Conservation (phyloP, 2,329 filamentous ascomycete genomes). For the Teratosphaeria pseudoeucalypti region DNA sequence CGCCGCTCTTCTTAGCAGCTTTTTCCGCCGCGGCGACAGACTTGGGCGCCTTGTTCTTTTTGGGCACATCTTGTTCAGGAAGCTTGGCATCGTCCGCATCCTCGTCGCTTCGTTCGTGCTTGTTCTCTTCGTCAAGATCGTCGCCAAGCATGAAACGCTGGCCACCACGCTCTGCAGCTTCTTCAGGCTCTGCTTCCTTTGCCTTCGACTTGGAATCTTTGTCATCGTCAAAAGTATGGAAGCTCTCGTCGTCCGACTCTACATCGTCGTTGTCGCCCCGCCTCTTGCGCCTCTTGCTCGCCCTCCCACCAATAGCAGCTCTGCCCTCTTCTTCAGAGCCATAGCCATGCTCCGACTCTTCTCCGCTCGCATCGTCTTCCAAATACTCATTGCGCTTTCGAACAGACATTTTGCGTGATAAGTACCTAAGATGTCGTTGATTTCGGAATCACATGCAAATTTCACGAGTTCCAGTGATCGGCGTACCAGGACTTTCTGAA, state of each 20-base stretch:
- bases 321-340: conserved; percentile 58
- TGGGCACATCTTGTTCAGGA: conserved; percentile 2
- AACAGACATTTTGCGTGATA: conserved; percentile 45
- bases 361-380: conserved; percentile 35
- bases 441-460: neutral
- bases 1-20: conserved; percentile 62
- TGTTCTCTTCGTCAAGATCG: conserved; percentile 12
- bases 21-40: conserved; percentile 56
- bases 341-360: conserved; percentile 43
- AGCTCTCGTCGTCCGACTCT: conserved; percentile 18
- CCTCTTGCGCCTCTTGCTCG: conserved; percentile 54
- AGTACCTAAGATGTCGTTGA: neutral
- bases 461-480: neutral
- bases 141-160: conserved; percentile 3
- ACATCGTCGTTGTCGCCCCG: conserved; percentile 45
- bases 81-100: neutral
- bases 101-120: conserved; percentile 9
- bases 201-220: neutral
- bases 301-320: conserved; percentile 39
- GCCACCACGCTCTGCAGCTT: neutral
- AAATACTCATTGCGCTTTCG: conserved; percentile 66
- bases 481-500: neutral
- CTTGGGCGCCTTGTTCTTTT: conserved; percentile 40
- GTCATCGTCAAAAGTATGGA: neutral
- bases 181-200: neutral